Evolutionary conservation across 768 basidiomycete genomes (phyloP).

Genomic region (Lyophyllum decastes): DNA sequence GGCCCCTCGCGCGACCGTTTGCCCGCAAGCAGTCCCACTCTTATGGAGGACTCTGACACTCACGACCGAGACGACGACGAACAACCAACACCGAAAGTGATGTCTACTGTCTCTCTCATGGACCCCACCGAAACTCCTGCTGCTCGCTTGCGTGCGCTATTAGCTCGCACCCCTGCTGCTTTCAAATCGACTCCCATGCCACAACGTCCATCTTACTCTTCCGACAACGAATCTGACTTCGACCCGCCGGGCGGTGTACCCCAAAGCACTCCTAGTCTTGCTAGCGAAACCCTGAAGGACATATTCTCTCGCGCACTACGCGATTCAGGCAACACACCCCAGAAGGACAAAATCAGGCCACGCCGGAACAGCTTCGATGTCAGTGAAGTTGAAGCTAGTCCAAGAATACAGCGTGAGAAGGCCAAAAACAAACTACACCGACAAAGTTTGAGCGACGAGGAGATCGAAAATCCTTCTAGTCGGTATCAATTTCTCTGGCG

Average conservation of each 20-base stretch:
- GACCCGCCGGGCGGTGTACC: slow-evolving; percentile 43
- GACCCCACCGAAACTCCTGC: slow-evolving; percentile 49
- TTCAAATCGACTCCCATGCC: slow-evolving; percentile 25
- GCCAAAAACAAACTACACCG: slow-evolving; percentile 50
- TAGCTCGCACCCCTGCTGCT: slow-evolving; percentile 51
- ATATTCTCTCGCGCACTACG: slow-evolving; percentile 68
- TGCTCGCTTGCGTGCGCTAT: slow-evolving; percentile 61
- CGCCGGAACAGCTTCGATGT: slow-evolving; percentile 61
- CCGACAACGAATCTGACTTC: slow-evolving; percentile 60
- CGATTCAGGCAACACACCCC: slow-evolving; percentile 65
- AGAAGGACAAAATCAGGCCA: slow-evolving; percentile 42
- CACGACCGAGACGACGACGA: slow-evolving; percentile 36
- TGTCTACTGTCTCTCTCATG: slow-evolving; percentile 21
- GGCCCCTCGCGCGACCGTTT: slow-evolving; percentile 35
- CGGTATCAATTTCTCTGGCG: slow-evolving; percentile 22
- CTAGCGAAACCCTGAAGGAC: slow-evolving; percentile 60
- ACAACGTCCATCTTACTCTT: slow-evolving; percentile 33
- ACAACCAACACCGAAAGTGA: slow-evolving; percentile 39
- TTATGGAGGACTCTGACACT: slow-evolving; percentile 24
- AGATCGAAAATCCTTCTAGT: slow-evolving; percentile 56
- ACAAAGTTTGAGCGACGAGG: slow-evolving; percentile 69
- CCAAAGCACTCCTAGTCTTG: slow-evolving; percentile 43
- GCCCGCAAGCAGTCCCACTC: slow-evolving; percentile 1
- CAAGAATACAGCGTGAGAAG: slow-evolving; percentile 42
- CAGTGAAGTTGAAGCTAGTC: slow-evolving; percentile 61